phyloP scores from a whole-genome alignment of 768 basidiomycete genomes.

The Ramaria rubella region DNA sequence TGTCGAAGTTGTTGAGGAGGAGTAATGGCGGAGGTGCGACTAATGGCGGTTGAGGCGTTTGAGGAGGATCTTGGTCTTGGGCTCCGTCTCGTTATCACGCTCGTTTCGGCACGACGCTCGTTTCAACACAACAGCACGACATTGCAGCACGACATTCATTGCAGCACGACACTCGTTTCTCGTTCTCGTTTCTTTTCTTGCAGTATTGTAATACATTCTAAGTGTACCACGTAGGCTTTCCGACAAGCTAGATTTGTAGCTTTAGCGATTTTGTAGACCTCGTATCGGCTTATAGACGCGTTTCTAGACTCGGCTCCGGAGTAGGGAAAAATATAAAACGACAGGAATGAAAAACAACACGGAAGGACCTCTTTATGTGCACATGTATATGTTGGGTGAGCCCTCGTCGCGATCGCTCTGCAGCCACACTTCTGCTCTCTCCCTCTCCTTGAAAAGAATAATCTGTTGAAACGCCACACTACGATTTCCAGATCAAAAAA shows the following conservation, averaged over 20 bases:
- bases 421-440: neutral
- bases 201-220: neutral
- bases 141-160: neutral
- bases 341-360: conserved; percentile 9
- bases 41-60: no score
- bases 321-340: conserved; percentile 3
- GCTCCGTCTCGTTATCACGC: no score
- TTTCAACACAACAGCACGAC: neutral
- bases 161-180: neutral
- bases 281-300: conserved; percentile 19
- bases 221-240: neutral
- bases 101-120: no score
- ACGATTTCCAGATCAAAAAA: conserved; percentile 94
- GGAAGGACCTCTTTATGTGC: conserved; percentile 20
- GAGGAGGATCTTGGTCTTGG: no score
- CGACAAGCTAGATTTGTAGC: conserved; percentile 7
- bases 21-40: neutral
- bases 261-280: conserved; percentile 27
- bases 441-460: neutral
- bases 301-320: neutral
- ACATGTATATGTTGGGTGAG: conserved; percentile 9
- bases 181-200: neutral
- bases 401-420: neutral
- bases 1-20: neutral
- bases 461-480: conserved; percentile 19